Evolutionary conservation across 2,329 filamentous ascomycete genomes (phyloP), one percentile per base, ranked within the genome.

Genomic region (Geosmithia putterillii): DNA sequence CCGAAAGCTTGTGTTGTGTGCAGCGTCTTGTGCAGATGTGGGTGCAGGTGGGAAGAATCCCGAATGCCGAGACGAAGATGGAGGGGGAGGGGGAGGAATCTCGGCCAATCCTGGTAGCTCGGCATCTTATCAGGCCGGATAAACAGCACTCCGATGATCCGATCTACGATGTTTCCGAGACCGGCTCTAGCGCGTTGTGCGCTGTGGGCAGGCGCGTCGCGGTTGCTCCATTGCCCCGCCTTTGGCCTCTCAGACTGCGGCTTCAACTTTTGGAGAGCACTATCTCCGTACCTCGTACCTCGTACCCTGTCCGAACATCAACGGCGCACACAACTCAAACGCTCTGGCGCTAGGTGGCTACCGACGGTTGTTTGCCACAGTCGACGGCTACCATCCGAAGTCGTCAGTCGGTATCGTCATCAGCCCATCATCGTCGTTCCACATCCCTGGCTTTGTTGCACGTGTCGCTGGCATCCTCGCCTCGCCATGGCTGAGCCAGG

Each of bases 1-100:
- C 10, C 28, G 3, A 32, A 32, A 32, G 28, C 28, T 32, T 14
- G 28, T 32, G 28, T 32, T 14, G 28, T 20, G 37, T 21, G 37
- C 37, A 39, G n/a, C 35, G 35, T 12, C 28, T 12, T 32, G 35
- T 37, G 35, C 18, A 39, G 19, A 39, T 20, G 20, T 15, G 10
- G 37, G 15, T 21, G 35, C 35, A 15, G n/a, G 21, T 9, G 7
- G 17, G 39, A 41, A 18, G 9, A 22, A 44, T 44, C 18, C 43
- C 43, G 43, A 44, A 44, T 28, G 37, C 43, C 43, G 43, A 44
- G 43, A 41, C 25, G 18, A 37, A 25, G 21, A 22, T 37, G 28
- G 22, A 8, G 19, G 32, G 23, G 38, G 28, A 28, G 25, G 15
- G 23, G 37, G 12, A 18, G 35, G 42, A 44, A 44, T 25, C 39